These are phyloP conservation scores for Pichia gijzeniarum DNA, from an alignment of 805 yeast species.

Conservation along the genomic window DNA sequence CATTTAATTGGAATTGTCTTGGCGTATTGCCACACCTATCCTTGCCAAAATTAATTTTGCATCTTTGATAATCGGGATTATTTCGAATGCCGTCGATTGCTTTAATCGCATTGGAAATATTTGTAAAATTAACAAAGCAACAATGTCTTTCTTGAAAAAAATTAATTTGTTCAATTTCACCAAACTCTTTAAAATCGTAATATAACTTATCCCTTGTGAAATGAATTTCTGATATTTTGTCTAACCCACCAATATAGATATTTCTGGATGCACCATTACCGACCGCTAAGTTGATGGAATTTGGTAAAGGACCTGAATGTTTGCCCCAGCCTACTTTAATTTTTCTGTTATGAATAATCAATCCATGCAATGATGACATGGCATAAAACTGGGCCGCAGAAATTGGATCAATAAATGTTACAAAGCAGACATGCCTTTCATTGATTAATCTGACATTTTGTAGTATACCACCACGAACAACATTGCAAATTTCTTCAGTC, in stretches of 20 bases:
- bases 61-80: slow-evolving; percentile 56
- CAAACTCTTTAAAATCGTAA: slow-evolving; percentile 70
- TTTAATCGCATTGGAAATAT: slow-evolving; percentile 83
- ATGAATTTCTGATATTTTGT: slow-evolving; percentile 25
- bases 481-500: slow-evolving; percentile 91
- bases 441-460: slow-evolving; percentile 75
- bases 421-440: slow-evolving; percentile 88
- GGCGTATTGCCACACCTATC: slow-evolving; percentile 95
- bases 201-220: slow-evolving; percentile 46
- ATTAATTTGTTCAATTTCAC: slow-evolving; percentile 93
- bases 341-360: slow-evolving; percentile 77
- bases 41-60: slow-evolving; percentile 87
- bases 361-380: slow-evolving; percentile 83
- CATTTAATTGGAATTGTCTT: slow-evolving; percentile 45
- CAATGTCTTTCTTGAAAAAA: slow-evolving; percentile 77
- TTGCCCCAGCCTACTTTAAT: slow-evolving; percentile 98
- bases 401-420: slow-evolving; percentile 92
- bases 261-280: slow-evolving; percentile 92
- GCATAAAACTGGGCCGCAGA: slow-evolving; percentile 98
- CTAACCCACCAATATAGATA: slow-evolving; percentile 68
- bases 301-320: slow-evolving; percentile 87
- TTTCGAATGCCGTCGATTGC: slow-evolving; percentile 89
- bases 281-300: slow-evolving; percentile 82
- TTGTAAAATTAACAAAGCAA: slow-evolving; percentile 87
- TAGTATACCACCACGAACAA: slow-evolving; percentile 88